Percentiles rank a stretch among this genome's conserved stretches.
Evolutionary conservation across 2,329 filamentous ascomycete genomes (phyloP).

Genomic region (Stachybotrys chartarum): DNA sequence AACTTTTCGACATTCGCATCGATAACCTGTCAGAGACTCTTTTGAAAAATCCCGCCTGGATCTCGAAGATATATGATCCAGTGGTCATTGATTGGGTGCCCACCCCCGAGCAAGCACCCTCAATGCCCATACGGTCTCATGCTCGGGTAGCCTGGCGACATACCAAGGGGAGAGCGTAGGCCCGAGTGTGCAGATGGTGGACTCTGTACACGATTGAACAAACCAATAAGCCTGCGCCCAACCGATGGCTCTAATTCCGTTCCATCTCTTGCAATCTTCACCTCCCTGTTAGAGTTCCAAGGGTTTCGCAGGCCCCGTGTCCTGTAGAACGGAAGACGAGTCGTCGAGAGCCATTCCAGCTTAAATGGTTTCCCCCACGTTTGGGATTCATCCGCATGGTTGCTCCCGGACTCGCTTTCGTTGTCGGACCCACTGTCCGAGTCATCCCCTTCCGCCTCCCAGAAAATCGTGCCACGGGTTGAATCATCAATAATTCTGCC

Average conservation of each 20-base stretch:
- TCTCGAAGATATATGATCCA: not conserved
- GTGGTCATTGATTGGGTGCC: not conserved
- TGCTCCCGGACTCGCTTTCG: conserved; percentile 28
- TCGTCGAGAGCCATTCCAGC: conserved; percentile 83
- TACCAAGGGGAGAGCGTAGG: conserved; percentile 22
- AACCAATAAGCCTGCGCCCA: conserved; percentile 66
- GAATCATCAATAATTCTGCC: conserved; percentile 90
- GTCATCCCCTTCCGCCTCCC: conserved; percentile 71
- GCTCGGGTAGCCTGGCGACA: conserved; percentile 30
- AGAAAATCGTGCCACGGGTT: conserved; percentile 91
- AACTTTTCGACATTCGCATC: conserved; percentile 1
- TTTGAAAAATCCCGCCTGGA: conserved; percentile 5
- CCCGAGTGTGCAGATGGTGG: conserved; percentile 22
- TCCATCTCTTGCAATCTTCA: conserved; percentile 92
- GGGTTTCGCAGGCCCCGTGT: conserved; percentile 83
- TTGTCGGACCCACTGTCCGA: conserved; percentile 37
- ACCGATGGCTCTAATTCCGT: conserved; percentile 84
- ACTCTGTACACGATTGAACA: conserved; percentile 61
- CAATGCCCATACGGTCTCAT: conserved; percentile 26
- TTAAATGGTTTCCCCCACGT: conserved; percentile 88
- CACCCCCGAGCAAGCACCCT: not conserved
- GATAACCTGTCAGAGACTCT: conserved; percentile 4
- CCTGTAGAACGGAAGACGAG: conserved; percentile 77
- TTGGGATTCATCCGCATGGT: conserved; percentile 42
- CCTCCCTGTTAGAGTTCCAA: conserved; percentile 91